A percentile compares a stretch with the other conserved stretches of the same genome.
phyloP scores from a whole-genome alignment of 2,329 filamentous ascomycete species.

The Calonectria henricotiae region DNA sequence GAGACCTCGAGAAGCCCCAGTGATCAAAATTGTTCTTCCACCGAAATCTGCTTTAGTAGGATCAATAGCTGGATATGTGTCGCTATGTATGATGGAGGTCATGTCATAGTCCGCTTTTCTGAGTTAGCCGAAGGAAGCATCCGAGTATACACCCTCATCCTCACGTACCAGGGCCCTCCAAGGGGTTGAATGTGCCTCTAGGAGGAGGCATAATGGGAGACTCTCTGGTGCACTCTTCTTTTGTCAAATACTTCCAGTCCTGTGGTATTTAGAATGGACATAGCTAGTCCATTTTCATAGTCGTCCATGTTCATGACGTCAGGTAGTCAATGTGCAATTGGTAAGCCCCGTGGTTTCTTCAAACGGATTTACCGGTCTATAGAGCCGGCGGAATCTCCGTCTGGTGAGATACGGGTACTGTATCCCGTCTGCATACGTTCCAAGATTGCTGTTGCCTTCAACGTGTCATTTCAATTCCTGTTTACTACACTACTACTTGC shows the following conservation, averaged over 20 bases:
- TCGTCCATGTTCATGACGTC: too few species aligned
- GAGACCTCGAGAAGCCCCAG: constrained; percentile 70
- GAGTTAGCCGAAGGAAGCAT: neutral
- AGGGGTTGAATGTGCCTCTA: neutral
- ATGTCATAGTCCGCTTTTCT: constrained; percentile 6
- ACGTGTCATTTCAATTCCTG: too few species aligned
- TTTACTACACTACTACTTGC: too few species aligned
- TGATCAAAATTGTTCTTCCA: constrained; percentile 66
- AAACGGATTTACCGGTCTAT: too few species aligned
- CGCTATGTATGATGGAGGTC: constrained; percentile 6
- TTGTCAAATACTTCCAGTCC: neutral
- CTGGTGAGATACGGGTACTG: too few species aligned
- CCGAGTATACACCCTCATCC: neutral
- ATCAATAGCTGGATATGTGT: constrained; percentile 67
- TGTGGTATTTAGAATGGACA: neutral
- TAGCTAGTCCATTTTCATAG: too few species aligned
- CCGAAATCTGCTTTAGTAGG: constrained; percentile 59
- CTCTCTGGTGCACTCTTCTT: neutral
- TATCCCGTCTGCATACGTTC: too few species aligned
- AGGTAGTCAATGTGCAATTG: too few species aligned
- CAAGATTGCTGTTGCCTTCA: too few species aligned
- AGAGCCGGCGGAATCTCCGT: too few species aligned
- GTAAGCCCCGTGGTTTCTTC: too few species aligned
- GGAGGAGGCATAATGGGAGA: constrained; percentile 1
- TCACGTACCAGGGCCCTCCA: neutral